Evolutionary conservation across 179 eudicot species (phyloP).

Genomic region (Silene noctiflora): DNA sequence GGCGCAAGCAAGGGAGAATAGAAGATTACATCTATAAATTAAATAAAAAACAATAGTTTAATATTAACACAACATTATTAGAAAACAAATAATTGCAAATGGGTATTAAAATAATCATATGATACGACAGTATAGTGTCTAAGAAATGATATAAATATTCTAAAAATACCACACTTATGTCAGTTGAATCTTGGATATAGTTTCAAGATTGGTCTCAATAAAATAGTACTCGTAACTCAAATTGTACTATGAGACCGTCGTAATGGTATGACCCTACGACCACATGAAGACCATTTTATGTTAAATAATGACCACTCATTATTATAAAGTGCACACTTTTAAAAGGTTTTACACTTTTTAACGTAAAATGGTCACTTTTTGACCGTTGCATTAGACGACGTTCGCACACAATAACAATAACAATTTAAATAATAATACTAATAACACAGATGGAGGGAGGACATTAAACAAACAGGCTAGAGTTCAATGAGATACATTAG

Average conservation of each 20-base stretch:
- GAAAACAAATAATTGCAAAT: conserved; percentile 18
- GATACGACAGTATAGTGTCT: conserved; percentile 22
- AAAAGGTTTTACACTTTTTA: too few relatives aligned
- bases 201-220: conserved; percentile 21
- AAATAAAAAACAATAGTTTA: conserved; percentile 11
- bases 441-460: background rate
- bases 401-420: too few relatives aligned
- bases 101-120: conserved; percentile 11
- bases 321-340: too few relatives aligned
- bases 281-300: too few relatives aligned
- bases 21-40: conserved; percentile 19
- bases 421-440: too few relatives aligned
- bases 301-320: too few relatives aligned
- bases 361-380: too few relatives aligned
- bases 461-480: background rate
- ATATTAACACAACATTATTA: conserved; percentile 18
- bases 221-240: background rate
- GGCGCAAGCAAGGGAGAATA: conserved; percentile 27
- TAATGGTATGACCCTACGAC: too few relatives aligned
- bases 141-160: conserved; percentile 8
- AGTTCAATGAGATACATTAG: conserved; percentile 7
- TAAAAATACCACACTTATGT: conserved; percentile 11
- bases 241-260: background rate
- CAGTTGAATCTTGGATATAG: conserved; percentile 26
- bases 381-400: too few relatives aligned